Evolutionary conservation across 176 grass and related monocot genomes (phyloP).

Genomic region (Cocos nucifera): DNA sequence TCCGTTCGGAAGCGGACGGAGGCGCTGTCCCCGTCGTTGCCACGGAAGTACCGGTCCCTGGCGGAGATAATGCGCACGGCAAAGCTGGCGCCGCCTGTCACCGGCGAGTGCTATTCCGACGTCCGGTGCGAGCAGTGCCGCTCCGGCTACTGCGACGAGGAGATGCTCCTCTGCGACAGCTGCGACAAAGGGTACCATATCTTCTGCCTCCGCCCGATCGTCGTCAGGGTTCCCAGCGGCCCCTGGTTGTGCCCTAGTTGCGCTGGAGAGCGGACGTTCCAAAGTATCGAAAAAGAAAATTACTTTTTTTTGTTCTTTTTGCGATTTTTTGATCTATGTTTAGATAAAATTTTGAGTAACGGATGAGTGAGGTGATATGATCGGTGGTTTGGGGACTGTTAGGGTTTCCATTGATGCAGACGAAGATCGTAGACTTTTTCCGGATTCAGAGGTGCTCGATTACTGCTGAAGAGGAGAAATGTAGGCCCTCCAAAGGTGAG

Average conservation of each 20-base stretch:
- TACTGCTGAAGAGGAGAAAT: slow-evolving; percentile 24
- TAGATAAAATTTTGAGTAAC: too few relatives aligned
- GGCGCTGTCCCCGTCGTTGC: slow-evolving; percentile 40
- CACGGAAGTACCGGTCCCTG: slow-evolving; percentile 50
- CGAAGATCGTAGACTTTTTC: slow-evolving; percentile 91
- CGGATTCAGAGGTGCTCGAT: slow-evolving; percentile 45
- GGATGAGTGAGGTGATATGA: slow-evolving; percentile 1
- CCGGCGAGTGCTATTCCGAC: slow-evolving; percentile 20
- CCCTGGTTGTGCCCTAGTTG: slow-evolving; percentile 75
- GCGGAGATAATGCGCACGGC: slow-evolving; percentile 58
- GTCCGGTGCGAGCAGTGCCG: slow-evolving; percentile 60
- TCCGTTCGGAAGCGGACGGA: slow-evolving; percentile 54
- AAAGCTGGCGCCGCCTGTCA: slow-evolving; percentile 7
- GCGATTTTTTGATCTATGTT: too few relatives aligned
- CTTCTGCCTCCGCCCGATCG: slow-evolving; percentile 81
- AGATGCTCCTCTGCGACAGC: slow-evolving; percentile 73
- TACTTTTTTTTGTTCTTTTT: too few relatives aligned
- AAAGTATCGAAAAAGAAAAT: slow-evolving; percentile 27
- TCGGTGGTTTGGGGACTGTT: slow-evolving; percentile 9
- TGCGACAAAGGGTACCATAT: slow-evolving; percentile 70
- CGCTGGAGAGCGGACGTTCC: slow-evolving; percentile 21
- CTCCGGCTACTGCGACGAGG: slow-evolving; percentile 66
- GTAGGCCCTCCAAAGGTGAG: slow-evolving; percentile 45
- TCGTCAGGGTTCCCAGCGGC: slow-evolving; percentile 54
- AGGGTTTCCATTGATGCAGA: slow-evolving; percentile 81